Conservation (phyloP, 345 rosid genomes). For the Euphorbia pulcherrima region DNA sequence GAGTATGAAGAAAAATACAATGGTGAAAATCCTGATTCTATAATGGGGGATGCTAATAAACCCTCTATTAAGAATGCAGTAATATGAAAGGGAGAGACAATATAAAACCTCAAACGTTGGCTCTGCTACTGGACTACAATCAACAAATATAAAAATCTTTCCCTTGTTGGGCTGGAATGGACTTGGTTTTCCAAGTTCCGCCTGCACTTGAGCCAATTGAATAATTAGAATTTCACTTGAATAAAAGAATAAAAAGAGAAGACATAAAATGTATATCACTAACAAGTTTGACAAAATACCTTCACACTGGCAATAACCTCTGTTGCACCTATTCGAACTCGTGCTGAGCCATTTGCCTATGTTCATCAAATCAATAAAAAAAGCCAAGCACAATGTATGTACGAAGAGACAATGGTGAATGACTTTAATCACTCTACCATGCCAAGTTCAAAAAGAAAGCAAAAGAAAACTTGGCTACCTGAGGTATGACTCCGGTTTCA, state of each 20-base stretch:
- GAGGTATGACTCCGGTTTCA: slow-evolving; percentile 83
- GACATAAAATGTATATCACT: not conserved
- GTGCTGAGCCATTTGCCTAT: slow-evolving; percentile 91
- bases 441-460: not conserved
- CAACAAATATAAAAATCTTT: slow-evolving; percentile 66
- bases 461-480: slow-evolving; percentile 39
- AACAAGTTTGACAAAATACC: slow-evolving; percentile 37
- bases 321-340: slow-evolving; percentile 68
- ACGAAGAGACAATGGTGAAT: not conserved
- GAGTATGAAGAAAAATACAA: not conserved
- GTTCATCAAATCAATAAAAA: slow-evolving; percentile 3
- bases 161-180: slow-evolving; percentile 70
- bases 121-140: slow-evolving; percentile 85
- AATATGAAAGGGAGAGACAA: slow-evolving; percentile 5
- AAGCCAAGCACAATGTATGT: not conserved
- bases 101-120: slow-evolving; percentile 68
- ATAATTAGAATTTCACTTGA: not conserved
- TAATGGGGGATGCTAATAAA: not conserved
- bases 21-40: not conserved
- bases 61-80: not conserved
- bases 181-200: slow-evolving; percentile 86
- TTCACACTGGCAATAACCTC: slow-evolving; percentile 94
- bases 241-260: not conserved
- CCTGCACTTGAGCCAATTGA: slow-evolving; percentile 41
- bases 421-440: not conserved